Evolutionary conservation across 139 green algal genomes (phyloP), one percentile per base, ranked within the genome.

Genomic region (Trebouxia sp.): DNA sequence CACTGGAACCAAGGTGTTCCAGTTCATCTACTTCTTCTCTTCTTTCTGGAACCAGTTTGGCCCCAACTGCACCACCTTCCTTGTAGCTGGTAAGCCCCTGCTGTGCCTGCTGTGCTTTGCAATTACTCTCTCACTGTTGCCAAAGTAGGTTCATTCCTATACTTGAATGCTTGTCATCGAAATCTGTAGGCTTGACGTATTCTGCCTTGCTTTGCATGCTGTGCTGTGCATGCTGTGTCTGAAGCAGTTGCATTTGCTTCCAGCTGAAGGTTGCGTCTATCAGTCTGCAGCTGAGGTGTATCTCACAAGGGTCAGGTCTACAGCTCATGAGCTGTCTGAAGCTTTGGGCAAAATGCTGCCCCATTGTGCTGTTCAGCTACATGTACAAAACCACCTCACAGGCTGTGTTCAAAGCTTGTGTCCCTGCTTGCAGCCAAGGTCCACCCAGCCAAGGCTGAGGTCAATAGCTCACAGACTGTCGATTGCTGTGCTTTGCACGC

Each of bases 1-100:
- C 42, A 45, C 38, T 28, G 70, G 39, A 14, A 28, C 14, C 24
- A 48, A 42, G 51, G 24, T 65, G 78, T 92, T 94, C 69, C 76
- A 81, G 76, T 79, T 79, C 45, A 39, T 80, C 37, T 80, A 83
- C 65, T 83, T 78, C 78, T 69, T 83, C 62, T 78, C 62, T 32
- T 67, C 41, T 65, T 83, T 83, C 78, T 83, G 62, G 42, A 70
- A 38, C 42, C 65, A 78, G 43, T 83, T 69, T 77, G 78, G 78
- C 6, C 42, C 42, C 65, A 69, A 83, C 65, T 78, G 62, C 22
- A 83, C 78, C 45, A 56, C 42, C 35, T 83, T 83, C 62, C 45
- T 83, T 20, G 62, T 83, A 39, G 50, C 78, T 43, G 77, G 41
- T 56, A 7, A 41, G 69, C 41, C 11, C 9, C 24, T 37, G 58